Conservation (phyloP, 129 eudicot species). For the Oenanthe sinensis region DNA sequence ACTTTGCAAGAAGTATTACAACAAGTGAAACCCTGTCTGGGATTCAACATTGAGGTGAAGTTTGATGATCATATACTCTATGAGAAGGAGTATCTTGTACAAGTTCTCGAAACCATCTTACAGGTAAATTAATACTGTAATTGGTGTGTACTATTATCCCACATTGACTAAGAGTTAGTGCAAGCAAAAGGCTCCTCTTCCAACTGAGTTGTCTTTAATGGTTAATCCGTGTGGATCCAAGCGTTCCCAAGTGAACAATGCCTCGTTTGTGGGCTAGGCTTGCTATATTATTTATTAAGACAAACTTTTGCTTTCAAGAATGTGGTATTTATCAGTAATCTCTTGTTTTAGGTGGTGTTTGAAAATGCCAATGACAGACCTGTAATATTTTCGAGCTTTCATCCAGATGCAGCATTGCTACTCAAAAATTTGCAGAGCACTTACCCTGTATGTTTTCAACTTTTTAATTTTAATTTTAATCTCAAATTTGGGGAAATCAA, state of each 20-base stretch:
- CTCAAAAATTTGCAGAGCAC: slow-evolving; percentile 57
- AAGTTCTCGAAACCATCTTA: slow-evolving; percentile 49
- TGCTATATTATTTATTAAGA: neutral
- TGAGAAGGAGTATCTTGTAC: slow-evolving; percentile 38
- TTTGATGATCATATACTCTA: slow-evolving; percentile 66
- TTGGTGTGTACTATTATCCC: neutral
- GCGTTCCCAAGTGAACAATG: neutral
- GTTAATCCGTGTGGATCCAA: too few relatives aligned
- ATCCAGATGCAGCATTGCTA: slow-evolving; percentile 77
- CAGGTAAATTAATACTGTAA: slow-evolving; percentile 24
- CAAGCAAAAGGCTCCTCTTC: neutral
- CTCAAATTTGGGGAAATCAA: neutral
- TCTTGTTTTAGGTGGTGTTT: slow-evolving; percentile 38
- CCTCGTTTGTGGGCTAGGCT: neutral
- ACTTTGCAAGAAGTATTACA: slow-evolving; percentile 76
- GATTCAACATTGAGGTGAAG: slow-evolving; percentile 82
- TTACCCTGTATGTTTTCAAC: slow-evolving; percentile 43
- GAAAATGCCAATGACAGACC: slow-evolving; percentile 60
- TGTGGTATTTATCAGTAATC: neutral
- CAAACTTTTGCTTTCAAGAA: neutral
- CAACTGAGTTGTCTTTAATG: neutral
- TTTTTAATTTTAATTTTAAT: neutral
- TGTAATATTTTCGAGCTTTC: slow-evolving; percentile 65
- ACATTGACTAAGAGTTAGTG: neutral
- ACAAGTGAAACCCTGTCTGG: slow-evolving; percentile 51